Percentiles rank a stretch among this genome's conserved stretches.
Evolutionary conservation across 2,329 filamentous ascomycete genomes (phyloP).

Genomic region (Fusarium vanettenii): DNA sequence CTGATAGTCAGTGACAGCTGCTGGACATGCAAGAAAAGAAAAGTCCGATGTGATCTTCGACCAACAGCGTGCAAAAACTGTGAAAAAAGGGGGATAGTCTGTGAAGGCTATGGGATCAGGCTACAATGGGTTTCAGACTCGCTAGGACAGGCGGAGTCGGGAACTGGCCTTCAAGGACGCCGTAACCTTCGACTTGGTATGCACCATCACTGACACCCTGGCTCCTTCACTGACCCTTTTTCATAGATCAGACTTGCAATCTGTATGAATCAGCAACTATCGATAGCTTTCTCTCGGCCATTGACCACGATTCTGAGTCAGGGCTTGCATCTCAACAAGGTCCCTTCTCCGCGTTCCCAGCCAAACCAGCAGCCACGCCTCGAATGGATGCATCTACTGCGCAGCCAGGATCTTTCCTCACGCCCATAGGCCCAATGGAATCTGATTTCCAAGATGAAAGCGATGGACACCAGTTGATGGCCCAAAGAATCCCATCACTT

Average conservation of each 20-base stretch:
- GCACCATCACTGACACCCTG: neutral
- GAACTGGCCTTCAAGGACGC: neutral
- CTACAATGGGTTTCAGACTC: neutral
- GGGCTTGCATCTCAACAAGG: neutral
- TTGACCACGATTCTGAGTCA: neutral
- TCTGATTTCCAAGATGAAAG: neutral
- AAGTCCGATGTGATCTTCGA: conserved; percentile 23
- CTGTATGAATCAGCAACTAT: neutral
- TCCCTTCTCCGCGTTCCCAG: neutral
- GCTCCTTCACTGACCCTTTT: neutral
- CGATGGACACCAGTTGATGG: neutral
- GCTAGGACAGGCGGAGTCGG: neutral
- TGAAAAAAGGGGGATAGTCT: neutral
- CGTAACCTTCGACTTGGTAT: neutral
- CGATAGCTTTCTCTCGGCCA: neutral
- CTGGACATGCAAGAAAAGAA: conserved; percentile 30
- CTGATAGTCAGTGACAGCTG: conserved; percentile 4
- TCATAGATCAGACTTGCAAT: neutral
- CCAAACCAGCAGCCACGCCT: neutral
- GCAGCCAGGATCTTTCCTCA: neutral
- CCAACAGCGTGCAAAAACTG: conserved; percentile 20
- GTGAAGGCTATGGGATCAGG: neutral
- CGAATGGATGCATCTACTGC: neutral
- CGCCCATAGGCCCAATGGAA: neutral
- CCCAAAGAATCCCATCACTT: neutral